Percentiles rank a stretch among this genome's conserved stretches.
These are phyloP conservation scores for Trichoderma brevicompactum DNA, from an alignment of 2,329 filamentous ascomycete species.

Conservation along the genomic window DNA sequence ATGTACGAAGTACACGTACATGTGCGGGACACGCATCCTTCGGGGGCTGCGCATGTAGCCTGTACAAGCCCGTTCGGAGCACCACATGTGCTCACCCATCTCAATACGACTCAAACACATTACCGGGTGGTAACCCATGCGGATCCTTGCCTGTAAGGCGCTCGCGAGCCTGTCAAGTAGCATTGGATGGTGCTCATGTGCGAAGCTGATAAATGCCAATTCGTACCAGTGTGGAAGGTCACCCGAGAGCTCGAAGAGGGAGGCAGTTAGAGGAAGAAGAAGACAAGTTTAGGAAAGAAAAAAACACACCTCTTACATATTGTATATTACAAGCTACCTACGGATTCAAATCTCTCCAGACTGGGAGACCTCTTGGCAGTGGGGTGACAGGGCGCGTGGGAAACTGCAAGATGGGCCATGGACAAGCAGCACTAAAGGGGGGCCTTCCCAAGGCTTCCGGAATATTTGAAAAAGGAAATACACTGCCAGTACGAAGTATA, in stretches of 20 bases:
- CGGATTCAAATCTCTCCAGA: too few species aligned
- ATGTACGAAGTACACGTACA: neutral
- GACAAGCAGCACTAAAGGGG: neutral
- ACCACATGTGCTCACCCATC: neutral
- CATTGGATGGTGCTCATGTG: neutral
- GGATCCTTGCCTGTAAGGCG: neutral
- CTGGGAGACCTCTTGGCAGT: too few species aligned
- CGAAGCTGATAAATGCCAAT: neutral
- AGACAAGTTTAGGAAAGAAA: too few species aligned
- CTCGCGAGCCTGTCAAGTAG: neutral
- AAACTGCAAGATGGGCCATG: too few species aligned
- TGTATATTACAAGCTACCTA: too few species aligned
- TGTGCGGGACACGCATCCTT: neutral
- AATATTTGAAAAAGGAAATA: neutral
- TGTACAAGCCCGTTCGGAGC: neutral
- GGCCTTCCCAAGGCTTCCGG: neutral
- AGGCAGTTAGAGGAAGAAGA: neutral
- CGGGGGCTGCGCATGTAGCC: neutral
- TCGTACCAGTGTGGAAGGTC: constrained; percentile 5
- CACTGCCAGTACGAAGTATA: too few species aligned
- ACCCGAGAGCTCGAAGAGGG: neutral
- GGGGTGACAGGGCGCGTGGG: too few species aligned
- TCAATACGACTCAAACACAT: constrained; percentile 6
- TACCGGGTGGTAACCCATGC: constrained; percentile 4
- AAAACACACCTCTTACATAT: too few species aligned